Percentiles rank a stretch among this genome's conserved stretches.
Evolutionary conservation across 371 early-diverging fungal species (phyloP).

Genomic region (Rhizopus delemar): DNA sequence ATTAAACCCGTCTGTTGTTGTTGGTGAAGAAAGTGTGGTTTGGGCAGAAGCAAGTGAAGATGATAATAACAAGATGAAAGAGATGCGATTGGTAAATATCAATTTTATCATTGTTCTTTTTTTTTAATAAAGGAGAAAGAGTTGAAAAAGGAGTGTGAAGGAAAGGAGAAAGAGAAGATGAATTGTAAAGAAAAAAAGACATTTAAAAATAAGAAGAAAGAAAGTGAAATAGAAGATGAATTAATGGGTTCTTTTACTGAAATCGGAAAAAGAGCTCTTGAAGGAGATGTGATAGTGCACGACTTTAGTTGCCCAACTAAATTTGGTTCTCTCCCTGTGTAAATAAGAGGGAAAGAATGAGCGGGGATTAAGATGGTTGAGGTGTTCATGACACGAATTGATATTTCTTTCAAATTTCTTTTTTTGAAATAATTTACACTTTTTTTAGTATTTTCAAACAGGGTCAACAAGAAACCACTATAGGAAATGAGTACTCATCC

Average conservation of each 20-base stretch:
- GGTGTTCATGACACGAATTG: background rate
- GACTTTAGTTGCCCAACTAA: background rate
- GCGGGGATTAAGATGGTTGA: background rate
- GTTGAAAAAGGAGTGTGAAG: background rate
- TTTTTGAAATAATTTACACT: too few relatives aligned
- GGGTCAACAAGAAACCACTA: too few relatives aligned
- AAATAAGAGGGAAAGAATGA: background rate
- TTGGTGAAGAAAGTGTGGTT: background rate
- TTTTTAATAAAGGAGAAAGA: background rate
- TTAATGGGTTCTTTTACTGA: slow-evolving; percentile 4
- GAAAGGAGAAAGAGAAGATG: background rate
- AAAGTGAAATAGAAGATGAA: background rate
- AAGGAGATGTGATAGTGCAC: background rate
- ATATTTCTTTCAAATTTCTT: too few relatives aligned
- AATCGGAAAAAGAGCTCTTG: slow-evolving; percentile 2
- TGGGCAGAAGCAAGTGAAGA: background rate
- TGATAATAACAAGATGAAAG: background rate
- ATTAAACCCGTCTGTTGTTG: background rate
- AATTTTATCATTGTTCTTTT: background rate
- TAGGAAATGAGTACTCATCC: too few relatives aligned
- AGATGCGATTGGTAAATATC: background rate
- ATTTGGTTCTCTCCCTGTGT: background rate
- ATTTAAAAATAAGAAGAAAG: background rate
- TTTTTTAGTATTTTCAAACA: too few relatives aligned
- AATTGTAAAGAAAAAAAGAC: background rate